Conservation (phyloP, 2,329 filamentous ascomycete genomes). For the Sporothrix dimorphospora region DNA sequence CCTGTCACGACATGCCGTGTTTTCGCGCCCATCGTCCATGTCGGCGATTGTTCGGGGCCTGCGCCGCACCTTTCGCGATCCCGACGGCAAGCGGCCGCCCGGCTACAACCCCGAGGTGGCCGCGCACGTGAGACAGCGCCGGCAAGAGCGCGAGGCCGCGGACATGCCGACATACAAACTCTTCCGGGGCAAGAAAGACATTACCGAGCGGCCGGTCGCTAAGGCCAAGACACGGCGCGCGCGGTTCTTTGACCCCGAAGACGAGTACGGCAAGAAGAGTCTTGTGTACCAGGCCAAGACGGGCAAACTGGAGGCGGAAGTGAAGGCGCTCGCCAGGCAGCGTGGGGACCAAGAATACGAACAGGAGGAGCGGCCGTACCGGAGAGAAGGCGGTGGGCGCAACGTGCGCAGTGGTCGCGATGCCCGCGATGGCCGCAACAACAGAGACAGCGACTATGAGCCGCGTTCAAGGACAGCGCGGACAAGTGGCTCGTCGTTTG, state of each 20-base stretch:
- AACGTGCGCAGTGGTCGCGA: neutral
- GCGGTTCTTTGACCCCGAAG: conserved; percentile 56
- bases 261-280: conserved; percentile 57
- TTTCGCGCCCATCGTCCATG: conserved; percentile 32
- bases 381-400: neutral
- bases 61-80: conserved; percentile 32
- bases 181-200: conserved; percentile 56
- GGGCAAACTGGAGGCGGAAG: conserved; percentile 45
- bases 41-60: conserved; percentile 36
- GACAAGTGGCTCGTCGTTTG: neutral
- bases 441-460: neutral
- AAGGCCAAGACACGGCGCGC: conserved; percentile 52
- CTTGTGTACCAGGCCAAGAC: conserved; percentile 58
- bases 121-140: conserved; percentile 39
- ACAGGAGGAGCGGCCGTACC: neutral
- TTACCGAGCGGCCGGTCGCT: conserved; percentile 48
- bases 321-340: conserved; percentile 33
- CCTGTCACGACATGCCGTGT: neutral
- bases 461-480: neutral
- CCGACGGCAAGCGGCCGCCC: conserved; percentile 33
- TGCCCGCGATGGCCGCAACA: neutral
- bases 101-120: conserved; percentile 29
- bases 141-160: conserved; percentile 36
- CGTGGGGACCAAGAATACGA: neutral
- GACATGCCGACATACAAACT: conserved; percentile 43